Conservation (phyloP, 176 grass and related monocot species). For the Oryza nivara region DNA sequence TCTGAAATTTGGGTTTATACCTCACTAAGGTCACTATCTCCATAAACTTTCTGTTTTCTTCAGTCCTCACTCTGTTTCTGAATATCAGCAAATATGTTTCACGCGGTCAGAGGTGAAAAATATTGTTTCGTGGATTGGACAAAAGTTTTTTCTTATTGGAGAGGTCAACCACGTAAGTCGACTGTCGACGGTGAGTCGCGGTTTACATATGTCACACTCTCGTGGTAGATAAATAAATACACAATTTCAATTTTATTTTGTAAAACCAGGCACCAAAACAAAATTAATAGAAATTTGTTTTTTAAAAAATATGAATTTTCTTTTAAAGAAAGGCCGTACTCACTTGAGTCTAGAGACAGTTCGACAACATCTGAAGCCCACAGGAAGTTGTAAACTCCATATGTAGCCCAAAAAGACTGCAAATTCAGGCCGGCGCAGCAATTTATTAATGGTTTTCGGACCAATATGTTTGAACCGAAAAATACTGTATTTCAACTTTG, state of each 20-base stretch:
- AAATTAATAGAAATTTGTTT: not conserved
- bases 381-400: no score
- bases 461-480: not conserved
- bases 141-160: conserved; percentile 15
- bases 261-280: not conserved
- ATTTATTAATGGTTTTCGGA: not conserved
- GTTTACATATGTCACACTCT: not conserved
- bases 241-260: not conserved
- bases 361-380: not conserved
- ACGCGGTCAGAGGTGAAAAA: not conserved
- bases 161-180: not conserved
- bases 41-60: not conserved
- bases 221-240: no score
- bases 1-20: conserved; percentile 35
- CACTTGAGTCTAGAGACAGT: not conserved
- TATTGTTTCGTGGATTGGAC: not conserved
- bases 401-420: not conserved
- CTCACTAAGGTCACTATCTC: conserved; percentile 28
- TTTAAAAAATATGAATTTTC: not conserved
- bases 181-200: not conserved
- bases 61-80: not conserved
- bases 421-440: not conserved
- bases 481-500: not conserved
- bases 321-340: not conserved
- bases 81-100: not conserved